Evolutionary conservation across 805 yeast species (phyloP), one percentile per base, ranked within the genome.

Genomic region (Ogataea pignaliae): DNA sequence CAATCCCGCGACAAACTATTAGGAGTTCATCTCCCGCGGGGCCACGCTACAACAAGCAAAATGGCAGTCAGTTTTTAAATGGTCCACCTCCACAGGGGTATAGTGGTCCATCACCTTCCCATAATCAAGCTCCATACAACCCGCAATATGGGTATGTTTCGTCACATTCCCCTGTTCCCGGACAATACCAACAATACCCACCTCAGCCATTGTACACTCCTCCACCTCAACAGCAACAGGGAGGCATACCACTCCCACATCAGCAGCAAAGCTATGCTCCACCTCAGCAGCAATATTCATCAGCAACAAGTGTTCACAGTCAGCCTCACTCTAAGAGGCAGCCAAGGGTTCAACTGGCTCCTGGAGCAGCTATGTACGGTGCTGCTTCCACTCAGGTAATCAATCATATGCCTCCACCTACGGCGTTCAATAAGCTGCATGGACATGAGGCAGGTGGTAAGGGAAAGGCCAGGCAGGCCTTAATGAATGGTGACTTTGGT

Each of bases 401-500:
- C 56, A 66, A 63, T 52, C 63, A 65, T 32, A 67, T 77, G 65
- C 85, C 85, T 4, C 52, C 71, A 6, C 67, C 72, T 5, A 64
- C 56, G 17, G 63, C 64, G 29, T 71, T 72, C 56, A 78, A 69
- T 55, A 73, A 67, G 49, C 52, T 73, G 8, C 79, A 75, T 51
- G 75, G 75, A 17, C 68, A 66, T 9, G 59, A 55, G 26, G 52
- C 57, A 11, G 56, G 59, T 18, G 77, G 77, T 52, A 79, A 81
- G 54, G 82, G 78, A 35, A 70, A 73, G 42, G 69, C 85, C 37
- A 72, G 88, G 53, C 74, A 79, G 41, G 86, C 87, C 2, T 71
- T 85, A 39, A 75, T 77, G 55, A 79, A 76, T 44, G 85, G 85
- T 29, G 73, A 73, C 43, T 85, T 83, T 65, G 91, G 91, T 37